Evolutionary conservation across 2,329 filamentous ascomycete genomes (phyloP), one percentile per base, ranked within the genome.

Genomic region (Colletotrichum orbiculare): DNA sequence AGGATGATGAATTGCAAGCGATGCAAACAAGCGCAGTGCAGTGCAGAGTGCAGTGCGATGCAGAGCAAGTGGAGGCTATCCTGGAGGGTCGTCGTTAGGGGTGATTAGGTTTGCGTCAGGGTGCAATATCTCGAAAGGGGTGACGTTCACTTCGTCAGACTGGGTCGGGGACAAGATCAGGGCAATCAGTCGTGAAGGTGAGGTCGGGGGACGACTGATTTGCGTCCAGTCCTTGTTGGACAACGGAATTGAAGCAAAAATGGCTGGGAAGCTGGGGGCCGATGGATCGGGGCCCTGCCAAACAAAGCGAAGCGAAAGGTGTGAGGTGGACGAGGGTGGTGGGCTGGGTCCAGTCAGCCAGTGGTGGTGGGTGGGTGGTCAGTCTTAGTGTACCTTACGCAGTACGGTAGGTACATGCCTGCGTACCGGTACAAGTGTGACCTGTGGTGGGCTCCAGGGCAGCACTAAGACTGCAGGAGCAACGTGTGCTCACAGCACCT

Each of bases 211-310:
- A 17, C 34, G 53, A 63, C 48, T 63, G 63, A 66, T 63, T 66
- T 63, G 59, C 53, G 52, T 61, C 25, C 25, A 25, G 25, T 25
- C 42, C 42, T 54, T 66, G 63, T 63, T 66, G 59, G 63, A 66
- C 49, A 59, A 57, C 25, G 25, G 25, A 25, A 25, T 41, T 52
- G 59, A 57, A 63, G 63, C 59, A 66, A 57, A 63, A 66, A 66
- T 63, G 63, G 63, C 63, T 66, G 63, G 63, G 63, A 66, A 66
- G 63, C 63, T 62, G 58, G 63, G 56, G 63, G 59, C 46, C 41
- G 63, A 66, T 66, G 63, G 58, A 57, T 62, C 52, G 59, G 47
- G 63, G 25, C 25, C 48, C 60, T 60, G 60, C 52, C 52, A 62
- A 66, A 63, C 63, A 66, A 63, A 63, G 63, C 63, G 53, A 66